phyloP scores from a whole-genome alignment of 306 rosid species.

The Geum urbanum region DNA sequence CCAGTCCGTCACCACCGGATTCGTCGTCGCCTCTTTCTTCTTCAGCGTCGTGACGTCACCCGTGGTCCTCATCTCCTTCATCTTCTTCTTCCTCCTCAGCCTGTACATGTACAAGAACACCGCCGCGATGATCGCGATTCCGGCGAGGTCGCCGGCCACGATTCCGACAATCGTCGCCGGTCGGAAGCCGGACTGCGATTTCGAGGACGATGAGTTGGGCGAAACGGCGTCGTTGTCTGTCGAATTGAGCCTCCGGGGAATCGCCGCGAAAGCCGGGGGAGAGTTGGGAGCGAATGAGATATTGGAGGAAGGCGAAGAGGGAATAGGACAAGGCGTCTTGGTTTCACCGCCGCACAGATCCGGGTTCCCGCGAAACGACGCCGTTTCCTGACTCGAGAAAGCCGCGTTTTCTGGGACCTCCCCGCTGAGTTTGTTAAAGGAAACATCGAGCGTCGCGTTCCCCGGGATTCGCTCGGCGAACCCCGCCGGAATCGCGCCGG shows the following conservation, averaged over 20 bases:
- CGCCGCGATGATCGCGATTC: conserved; percentile 44
- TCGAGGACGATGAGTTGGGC: conserved; percentile 22
- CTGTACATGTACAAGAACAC: conserved; percentile 49
- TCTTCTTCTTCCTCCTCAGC: conserved; percentile 48
- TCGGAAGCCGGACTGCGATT: conserved; percentile 37
- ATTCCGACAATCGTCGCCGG: conserved; percentile 59
- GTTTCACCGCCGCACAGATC: conserved; percentile 58
- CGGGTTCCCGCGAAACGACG: conserved; percentile 48
- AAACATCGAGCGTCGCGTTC: conserved; percentile 61
- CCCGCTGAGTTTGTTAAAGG: conserved; percentile 70
- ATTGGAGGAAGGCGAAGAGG: conserved; percentile 50
- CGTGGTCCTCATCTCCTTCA: conserved; percentile 25
- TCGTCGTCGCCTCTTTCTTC: conserved; percentile 27
- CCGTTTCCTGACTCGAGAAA: conserved; percentile 37
- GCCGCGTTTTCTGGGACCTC: conserved; percentile 44
- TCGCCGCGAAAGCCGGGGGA: conserved; percentile 88
- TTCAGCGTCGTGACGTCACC: conserved; percentile 15
- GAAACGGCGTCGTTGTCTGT: conserved; percentile 2
- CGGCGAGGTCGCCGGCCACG: conserved; percentile 58
- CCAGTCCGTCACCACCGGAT: conserved; percentile 29
- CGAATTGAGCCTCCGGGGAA: conserved; percentile 54
- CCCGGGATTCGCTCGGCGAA: conserved; percentile 48
- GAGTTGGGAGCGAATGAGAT: conserved; percentile 35
- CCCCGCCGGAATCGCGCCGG: conserved; percentile 53
- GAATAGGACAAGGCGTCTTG: conserved; percentile 50